Conservation (phyloP, 1,139 yeast species). For the Geotrichum australiense region DNA sequence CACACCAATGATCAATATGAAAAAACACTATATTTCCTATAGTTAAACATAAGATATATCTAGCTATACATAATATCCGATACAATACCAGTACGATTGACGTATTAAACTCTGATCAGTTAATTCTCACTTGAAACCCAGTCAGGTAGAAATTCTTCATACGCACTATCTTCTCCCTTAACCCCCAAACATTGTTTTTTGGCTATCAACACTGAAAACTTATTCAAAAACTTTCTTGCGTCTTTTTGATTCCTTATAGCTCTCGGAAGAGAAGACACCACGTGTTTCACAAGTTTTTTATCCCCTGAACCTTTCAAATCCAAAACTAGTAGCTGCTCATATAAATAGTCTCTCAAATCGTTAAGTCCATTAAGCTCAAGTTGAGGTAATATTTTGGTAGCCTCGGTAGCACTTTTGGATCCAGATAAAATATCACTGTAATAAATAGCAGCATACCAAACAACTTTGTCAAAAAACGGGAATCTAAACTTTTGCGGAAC, state of each 20-base stretch:
- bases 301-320: background rate
- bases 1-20: too few species aligned
- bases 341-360: conserved; percentile 10
- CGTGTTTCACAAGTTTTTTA: conserved; percentile 10
- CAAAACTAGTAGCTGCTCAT: conserved; percentile 7
- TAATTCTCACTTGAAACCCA: too few species aligned
- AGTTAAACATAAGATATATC: too few species aligned
- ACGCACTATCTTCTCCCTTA: too few species aligned
- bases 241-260: conserved; percentile 3
- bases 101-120: too few species aligned
- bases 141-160: too few species aligned
- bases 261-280: conserved; percentile 10
- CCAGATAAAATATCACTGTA: conserved; percentile 2
- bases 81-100: too few species aligned
- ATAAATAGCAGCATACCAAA: conserved; percentile 49
- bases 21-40: too few species aligned
- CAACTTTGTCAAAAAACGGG: conserved; percentile 64
- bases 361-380: conserved; percentile 10
- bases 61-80: too few species aligned
- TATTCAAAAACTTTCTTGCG: conserved; percentile 7
- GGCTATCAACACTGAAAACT: conserved; percentile 12
- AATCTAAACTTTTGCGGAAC: conserved; percentile 74
- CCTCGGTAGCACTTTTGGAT: background rate
- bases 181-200: conserved; percentile 7
- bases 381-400: conserved; percentile 3